Evolutionary conservation across 495 filamentous ascomycete genomes (phyloP).

Genomic region (Rhypophila decipiens): DNA sequence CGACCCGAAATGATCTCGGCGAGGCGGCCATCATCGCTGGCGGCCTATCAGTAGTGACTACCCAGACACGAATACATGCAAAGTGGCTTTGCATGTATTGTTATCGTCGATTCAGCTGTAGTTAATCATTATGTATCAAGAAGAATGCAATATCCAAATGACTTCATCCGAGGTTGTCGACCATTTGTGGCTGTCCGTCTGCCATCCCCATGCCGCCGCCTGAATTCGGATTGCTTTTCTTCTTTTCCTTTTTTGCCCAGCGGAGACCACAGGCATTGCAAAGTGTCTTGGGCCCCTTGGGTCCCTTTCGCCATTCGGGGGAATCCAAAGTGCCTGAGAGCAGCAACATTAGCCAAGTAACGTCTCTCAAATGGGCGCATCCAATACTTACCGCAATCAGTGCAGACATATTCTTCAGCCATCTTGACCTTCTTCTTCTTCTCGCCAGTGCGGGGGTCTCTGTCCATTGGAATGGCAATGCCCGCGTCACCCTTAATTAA

Average conservation of each 20-base stretch:
- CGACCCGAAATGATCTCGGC: too few species aligned
- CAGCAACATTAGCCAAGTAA: neutral
- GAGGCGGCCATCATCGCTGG: too few species aligned
- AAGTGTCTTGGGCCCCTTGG: constrained; percentile 87
- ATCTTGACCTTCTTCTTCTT: constrained; percentile 86
- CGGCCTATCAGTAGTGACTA: too few species aligned
- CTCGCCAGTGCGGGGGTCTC: constrained; percentile 61
- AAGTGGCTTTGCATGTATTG: too few species aligned
- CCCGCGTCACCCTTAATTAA: constrained; percentile 82
- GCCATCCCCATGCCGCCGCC: neutral
- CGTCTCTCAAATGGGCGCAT: neutral
- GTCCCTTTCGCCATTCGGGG: constrained; percentile 95
- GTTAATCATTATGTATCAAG: neutral
- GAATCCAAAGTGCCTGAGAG: constrained; percentile 69
- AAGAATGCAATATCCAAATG: neutral
- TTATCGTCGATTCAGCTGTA: neutral
- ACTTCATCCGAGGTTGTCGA: neutral
- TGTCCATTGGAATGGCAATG: constrained; percentile 73
- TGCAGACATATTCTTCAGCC: constrained; percentile 91
- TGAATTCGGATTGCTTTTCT: constrained; percentile 27
- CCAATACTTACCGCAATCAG: constrained; percentile 71
- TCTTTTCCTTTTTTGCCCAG: constrained; percentile 78
- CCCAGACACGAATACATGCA: too few species aligned
- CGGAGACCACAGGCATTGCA: constrained; percentile 95
- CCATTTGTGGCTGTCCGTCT: neutral